Evolutionary conservation across 768 basidiomycete species (phyloP), one percentile per base, ranked within the genome.

Genomic region (Lactifluus volemus): DNA sequence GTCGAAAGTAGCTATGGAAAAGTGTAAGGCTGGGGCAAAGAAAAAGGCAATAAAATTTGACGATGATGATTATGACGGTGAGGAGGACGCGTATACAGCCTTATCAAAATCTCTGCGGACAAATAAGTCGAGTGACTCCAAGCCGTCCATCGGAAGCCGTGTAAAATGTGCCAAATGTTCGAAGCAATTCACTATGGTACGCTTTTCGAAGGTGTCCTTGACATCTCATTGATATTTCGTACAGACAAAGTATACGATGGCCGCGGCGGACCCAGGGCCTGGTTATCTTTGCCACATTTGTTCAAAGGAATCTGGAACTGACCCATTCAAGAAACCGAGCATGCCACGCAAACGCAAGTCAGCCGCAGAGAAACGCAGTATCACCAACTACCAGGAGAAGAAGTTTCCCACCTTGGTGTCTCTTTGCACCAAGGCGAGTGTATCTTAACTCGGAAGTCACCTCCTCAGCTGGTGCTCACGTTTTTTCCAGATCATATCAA

Each of bases 221-320:
- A 7, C 29, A 15, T 38, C 38, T 11, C 51, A 9, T 41, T 60
- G 54, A 52, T 29, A 34, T 53, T 57, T n/a, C 14, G 53, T 17
- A 21, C 47, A 95, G 93, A 94, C 90, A 1, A 86, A 83, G 68
- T 98, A 96, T 68, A 97, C 95, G 0, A 75, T 89, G 65, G 81
- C 90, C 6, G 83, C 84, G 7, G 83, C 84, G 7, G 80, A 80
- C 48, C 79, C 83, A 0, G 83, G 83, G 0, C 82, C 84, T 0
- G 92, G 92, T 1, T 92, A 80, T 65, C 80, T 98, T 21, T 99
- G 96, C 69, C 86, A 92, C 67, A 73, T 76, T 9, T 99, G 96
- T 71, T 84, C 87, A 1, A 91, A 90, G 68, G 79, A 83, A 0
- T 80, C 84, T 3, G 92, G 90, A 6, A 75, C 76, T 1, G 89